These are phyloP conservation scores for Monilinia laxa DNA, from an alignment of 2,329 filamentous ascomycete genomes.

Conservation along the genomic window DNA sequence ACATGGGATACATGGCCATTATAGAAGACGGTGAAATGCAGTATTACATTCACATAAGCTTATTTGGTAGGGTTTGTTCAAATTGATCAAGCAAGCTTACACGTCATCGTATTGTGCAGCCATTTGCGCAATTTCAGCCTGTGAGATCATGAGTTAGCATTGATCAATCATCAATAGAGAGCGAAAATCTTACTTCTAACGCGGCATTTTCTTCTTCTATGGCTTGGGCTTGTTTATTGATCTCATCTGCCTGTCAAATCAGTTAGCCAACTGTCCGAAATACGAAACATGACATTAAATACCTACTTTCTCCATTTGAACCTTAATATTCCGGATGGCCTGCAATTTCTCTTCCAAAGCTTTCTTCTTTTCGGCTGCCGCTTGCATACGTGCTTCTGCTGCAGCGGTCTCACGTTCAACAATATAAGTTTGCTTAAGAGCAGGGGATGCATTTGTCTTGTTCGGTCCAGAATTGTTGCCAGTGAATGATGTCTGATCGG, in stretches of 20 bases:
- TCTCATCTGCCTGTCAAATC: constrained; percentile 12
- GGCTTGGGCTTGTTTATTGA: constrained; percentile 18
- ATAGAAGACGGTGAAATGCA: not conserved
- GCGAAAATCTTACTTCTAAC: constrained; percentile 21
- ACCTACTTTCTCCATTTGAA: constrained; percentile 9
- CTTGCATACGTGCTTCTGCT: constrained; percentile 20
- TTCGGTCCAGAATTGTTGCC: not conserved
- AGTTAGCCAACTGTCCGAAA: not conserved
- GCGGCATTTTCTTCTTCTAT: constrained; percentile 25
- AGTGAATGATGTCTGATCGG: constrained; percentile 12
- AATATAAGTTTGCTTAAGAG: constrained; percentile 12
- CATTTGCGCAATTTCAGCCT: constrained; percentile 11
- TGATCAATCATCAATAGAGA: not conserved
- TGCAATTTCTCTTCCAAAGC: constrained; percentile 19
- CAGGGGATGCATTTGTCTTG: constrained; percentile 21
- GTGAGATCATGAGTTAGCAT: not conserved
- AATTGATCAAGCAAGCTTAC: not conserved
- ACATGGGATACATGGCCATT: not conserved
- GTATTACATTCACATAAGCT: not conserved
- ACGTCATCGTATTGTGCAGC: not conserved
- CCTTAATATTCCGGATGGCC: not conserved
- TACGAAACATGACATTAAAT: not conserved
- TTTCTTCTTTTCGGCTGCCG: constrained; percentile 20
- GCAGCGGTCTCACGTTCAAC: constrained; percentile 13
- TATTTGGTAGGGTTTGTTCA: not conserved